A percentile compares a stretch with the other conserved stretches of the same genome.
phyloP scores from a whole-genome alignment of 768 basidiomycete species.

The Lactarius indigo region DNA sequence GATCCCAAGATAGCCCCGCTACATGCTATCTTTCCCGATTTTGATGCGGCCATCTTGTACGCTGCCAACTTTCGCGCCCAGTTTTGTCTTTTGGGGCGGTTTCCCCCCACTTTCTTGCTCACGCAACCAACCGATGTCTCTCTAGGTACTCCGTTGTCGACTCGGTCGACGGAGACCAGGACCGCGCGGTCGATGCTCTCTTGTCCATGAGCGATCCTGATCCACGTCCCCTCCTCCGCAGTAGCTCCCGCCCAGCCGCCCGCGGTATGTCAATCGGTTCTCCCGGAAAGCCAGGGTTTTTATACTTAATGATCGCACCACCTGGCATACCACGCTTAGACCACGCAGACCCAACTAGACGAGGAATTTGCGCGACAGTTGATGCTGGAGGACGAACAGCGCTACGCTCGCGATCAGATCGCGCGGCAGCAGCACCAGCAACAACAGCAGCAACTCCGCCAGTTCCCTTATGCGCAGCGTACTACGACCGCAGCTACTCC shows the following conservation, averaged over 20 bases:
- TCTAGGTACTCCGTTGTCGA: conserved; percentile 49
- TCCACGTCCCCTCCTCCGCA: conserved; percentile 45
- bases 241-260: conserved; percentile 9
- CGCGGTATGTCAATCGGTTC: conserved; percentile 2
- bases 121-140: background rate
- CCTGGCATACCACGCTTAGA: background rate
- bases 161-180: conserved; percentile 66
- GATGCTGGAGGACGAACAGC: conserved; percentile 50
- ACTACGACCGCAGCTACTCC: background rate
- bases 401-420: conserved; percentile 27
- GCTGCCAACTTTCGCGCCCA: background rate
- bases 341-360: conserved; percentile 69
- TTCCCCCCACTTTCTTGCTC: background rate
- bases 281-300: background rate
- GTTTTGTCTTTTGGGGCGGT: background rate
- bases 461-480: conserved; percentile 17
- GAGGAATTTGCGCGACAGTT: conserved; percentile 75
- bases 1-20: conserved; percentile 24
- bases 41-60: conserved; percentile 24
- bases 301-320: background rate
- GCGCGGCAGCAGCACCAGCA: conserved; percentile 18
- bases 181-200: conserved; percentile 70
- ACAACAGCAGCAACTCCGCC: conserved; percentile 21
- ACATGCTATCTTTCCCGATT: conserved; percentile 27
- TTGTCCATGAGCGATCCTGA: conserved; percentile 86